Conservation (phyloP, 306 rosid genomes). For the Aeschynomene evenia region DNA sequence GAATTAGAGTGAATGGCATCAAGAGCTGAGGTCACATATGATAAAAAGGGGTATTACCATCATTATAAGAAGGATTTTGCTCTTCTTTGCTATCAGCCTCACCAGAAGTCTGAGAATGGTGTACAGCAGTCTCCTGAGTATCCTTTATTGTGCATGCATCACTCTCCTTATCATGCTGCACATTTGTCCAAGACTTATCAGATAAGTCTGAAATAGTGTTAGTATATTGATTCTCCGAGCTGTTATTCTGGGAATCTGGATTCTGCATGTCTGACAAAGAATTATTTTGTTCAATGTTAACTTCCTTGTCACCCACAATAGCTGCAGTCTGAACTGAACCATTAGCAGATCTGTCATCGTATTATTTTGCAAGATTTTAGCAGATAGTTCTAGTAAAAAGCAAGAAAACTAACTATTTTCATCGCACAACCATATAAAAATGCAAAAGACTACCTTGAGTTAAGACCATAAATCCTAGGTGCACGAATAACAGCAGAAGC, state of each 20-base stretch:
- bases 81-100: slow-evolving; percentile 40
- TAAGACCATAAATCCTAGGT: slow-evolving; percentile 39
- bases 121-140: slow-evolving; percentile 34
- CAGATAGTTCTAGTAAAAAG: slow-evolving; percentile 11
- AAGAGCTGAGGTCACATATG: slow-evolving; percentile 32
- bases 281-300: slow-evolving; percentile 33
- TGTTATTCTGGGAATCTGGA: slow-evolving; percentile 25
- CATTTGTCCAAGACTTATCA: slow-evolving; percentile 36
- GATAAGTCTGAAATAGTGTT: slow-evolving; percentile 17
- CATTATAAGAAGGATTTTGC: slow-evolving; percentile 33
- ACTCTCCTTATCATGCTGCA: slow-evolving; percentile 38
- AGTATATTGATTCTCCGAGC: slow-evolving; percentile 29
- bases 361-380: slow-evolving; percentile 36
- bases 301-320: slow-evolving; percentile 43
- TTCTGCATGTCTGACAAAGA: slow-evolving; percentile 38
- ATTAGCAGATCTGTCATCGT: slow-evolving; percentile 44
- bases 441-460: slow-evolving; percentile 47
- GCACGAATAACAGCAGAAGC: slow-evolving; percentile 53
- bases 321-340: slow-evolving; percentile 38
- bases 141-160: slow-evolving; percentile 37
- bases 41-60: slow-evolving; percentile 33
- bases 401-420: slow-evolving; percentile 23
- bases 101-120: slow-evolving; percentile 31
- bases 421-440: slow-evolving; percentile 8
- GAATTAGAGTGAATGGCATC: slow-evolving; percentile 32